These are phyloP conservation scores for Colletotrichum kahawae DNA, from an alignment of 2,329 filamentous ascomycete genomes.

Conservation along the genomic window DNA sequence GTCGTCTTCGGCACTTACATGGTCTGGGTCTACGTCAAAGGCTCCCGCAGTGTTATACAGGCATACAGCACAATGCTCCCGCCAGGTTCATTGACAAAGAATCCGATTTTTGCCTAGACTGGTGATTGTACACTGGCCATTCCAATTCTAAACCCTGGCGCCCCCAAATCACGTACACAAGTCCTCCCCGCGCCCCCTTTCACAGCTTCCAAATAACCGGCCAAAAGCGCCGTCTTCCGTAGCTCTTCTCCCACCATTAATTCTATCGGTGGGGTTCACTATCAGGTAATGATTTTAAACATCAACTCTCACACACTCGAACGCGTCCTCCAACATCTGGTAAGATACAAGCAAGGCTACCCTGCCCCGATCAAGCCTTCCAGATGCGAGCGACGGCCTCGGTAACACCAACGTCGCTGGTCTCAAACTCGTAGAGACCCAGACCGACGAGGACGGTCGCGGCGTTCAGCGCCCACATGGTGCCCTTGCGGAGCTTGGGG, in stretches of 20 bases:
- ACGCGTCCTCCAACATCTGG: neutral
- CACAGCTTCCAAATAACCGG: neutral
- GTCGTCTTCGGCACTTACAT: neutral
- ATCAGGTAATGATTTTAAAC: neutral
- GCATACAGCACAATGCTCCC: neutral
- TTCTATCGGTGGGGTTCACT: neutral
- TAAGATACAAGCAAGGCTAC: neutral
- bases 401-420: slow-evolving; percentile 93
- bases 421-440: slow-evolving; percentile 98
- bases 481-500: slow-evolving; percentile 69
- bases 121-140: slow-evolving; percentile 21
- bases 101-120: slow-evolving; percentile 20
- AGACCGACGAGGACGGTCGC: slow-evolving; percentile 83
- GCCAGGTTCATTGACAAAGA: slow-evolving; percentile 12
- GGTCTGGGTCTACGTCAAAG: neutral
- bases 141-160: slow-evolving; percentile 21
- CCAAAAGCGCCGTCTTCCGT: neutral
- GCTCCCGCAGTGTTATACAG: neutral
- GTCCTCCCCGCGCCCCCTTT: neutral
- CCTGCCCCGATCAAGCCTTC: slow-evolving; percentile 65
- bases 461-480: slow-evolving; percentile 79
- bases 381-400: slow-evolving; percentile 89
- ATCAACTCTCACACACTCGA: neutral
- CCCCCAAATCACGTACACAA: slow-evolving; percentile 16
- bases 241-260: neutral